Evolutionary conservation across 768 basidiomycete species (phyloP), one percentile per base, ranked within the genome.

Genomic region (Hygrocybe coccinea): DNA sequence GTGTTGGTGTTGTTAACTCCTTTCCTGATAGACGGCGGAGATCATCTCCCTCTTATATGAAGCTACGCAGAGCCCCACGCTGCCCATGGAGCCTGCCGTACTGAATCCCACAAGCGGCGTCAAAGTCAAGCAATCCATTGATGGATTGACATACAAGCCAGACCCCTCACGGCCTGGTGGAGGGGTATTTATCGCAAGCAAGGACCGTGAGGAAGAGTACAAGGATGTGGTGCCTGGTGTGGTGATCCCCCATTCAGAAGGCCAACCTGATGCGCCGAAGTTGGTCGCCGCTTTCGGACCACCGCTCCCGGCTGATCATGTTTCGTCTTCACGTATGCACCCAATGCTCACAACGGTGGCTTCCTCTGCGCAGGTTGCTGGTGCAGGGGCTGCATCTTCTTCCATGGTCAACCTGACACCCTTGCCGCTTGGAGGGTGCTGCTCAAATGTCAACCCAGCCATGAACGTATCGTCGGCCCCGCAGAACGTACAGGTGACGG

Each of bases 21-120:
- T 45, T 38, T 54, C 19, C 35, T 19, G 52, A 12, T 68, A 94
- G 90, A 92, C 91, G 0, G 84, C 91, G 45, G 94, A 97, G 71
- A 95, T 95, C 54, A 95, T 97, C 61, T 79, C 89, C 5, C 76
- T 97, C 22, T 76, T 97, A 35, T 95, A 91, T 68, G 92, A 95
- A 72, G 91, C 94, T 11, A 95, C 95, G n/a, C 87, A 90, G 67
- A 86, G 87, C n/a, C 78, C 65, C 47, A 74, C 67, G 48, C 63
- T 74, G 56, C 75, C 74, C 8, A 69, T 83, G 52, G 80, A 84
- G 61, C 76, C 83, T 0, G 83, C 86, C 9, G 75, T 80, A 14
- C 76, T 92, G 55, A 94, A 93, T 66, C 92, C 94, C 2, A 85
- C 79, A 0, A 87, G 90, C 1, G 86, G 86, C 25, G 83, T 82